These are phyloP conservation scores for Flammula alnicola DNA, from an alignment of 1,284 basidiomycete genomes.

Conservation along the genomic window DNA sequence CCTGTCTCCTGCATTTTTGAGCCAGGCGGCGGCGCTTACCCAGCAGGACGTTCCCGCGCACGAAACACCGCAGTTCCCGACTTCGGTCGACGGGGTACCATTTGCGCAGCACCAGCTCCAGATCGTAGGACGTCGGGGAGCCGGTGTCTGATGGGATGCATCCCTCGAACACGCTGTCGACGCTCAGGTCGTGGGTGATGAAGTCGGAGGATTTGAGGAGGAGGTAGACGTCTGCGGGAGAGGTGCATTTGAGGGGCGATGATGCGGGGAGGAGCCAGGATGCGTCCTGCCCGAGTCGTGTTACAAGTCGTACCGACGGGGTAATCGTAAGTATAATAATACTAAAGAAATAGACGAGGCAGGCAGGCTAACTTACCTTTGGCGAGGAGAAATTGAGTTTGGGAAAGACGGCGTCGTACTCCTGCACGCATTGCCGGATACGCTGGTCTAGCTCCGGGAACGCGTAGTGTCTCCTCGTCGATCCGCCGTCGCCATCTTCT, in stretches of 20 bases:
- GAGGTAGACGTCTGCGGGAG: constrained; percentile 90
- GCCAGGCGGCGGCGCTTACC: constrained; percentile 51
- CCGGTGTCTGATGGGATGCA: too few species aligned
- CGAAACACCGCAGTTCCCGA: constrained; percentile 88
- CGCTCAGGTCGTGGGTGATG: constrained; percentile 78
- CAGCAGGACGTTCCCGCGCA: constrained; percentile 68
- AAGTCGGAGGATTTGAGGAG: constrained; percentile 95
- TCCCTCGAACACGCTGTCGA: constrained; percentile 64
- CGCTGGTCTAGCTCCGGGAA: constrained; percentile 80
- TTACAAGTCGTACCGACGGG: neutral
- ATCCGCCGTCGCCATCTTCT: constrained; percentile 30
- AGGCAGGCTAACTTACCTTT: constrained; percentile 53
- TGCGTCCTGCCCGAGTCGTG: constrained; percentile 71
- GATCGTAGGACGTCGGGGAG: constrained; percentile 56
- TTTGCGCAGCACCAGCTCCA: constrained; percentile 91
- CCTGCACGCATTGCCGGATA: constrained; percentile 70
- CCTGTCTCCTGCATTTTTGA: too few species aligned
- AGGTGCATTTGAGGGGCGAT: constrained; percentile 84
- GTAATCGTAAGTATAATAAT: too few species aligned
- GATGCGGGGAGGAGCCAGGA: constrained; percentile 91
- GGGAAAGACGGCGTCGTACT: constrained; percentile 89
- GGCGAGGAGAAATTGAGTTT: constrained; percentile 96
- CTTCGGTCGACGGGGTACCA: constrained; percentile 88
- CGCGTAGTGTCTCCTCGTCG: constrained; percentile 46
- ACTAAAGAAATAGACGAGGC: constrained; percentile 7